Evolutionary conservation across 495 filamentous ascomycete species (phyloP).

Genomic region (Alectoria sarmentosa): DNA sequence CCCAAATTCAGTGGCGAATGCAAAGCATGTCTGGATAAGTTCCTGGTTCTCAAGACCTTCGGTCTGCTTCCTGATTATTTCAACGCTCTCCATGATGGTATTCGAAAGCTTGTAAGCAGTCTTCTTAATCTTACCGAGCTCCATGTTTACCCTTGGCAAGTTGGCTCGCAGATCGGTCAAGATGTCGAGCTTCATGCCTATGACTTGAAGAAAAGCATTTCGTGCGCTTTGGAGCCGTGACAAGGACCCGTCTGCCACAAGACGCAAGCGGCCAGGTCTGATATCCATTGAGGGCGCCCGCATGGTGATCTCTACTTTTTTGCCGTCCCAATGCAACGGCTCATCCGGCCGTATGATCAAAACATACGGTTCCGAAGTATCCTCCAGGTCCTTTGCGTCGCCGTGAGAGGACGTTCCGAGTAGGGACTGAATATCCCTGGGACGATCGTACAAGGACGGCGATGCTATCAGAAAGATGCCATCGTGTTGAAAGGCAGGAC

Average conservation of each 20-base stretch:
- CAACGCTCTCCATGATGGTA: constrained; percentile 98
- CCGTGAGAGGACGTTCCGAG: constrained; percentile 84
- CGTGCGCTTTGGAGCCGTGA: constrained; percentile 71
- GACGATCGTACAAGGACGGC: constrained; percentile 63
- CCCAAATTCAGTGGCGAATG: constrained; percentile 96
- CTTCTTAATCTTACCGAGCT: constrained; percentile 91
- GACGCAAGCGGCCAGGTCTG: constrained; percentile 76
- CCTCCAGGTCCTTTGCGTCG: constrained; percentile 54
- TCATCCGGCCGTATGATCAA: constrained; percentile 78
- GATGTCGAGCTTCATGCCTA: constrained; percentile 75
- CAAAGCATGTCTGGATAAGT: constrained; percentile 96
- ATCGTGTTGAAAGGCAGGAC: constrained; percentile 56
- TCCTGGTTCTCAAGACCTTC: constrained; percentile 84
- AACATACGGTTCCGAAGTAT: constrained; percentile 69
- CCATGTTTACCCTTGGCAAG: constrained; percentile 80
- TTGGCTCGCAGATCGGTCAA: constrained; percentile 90
- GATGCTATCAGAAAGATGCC: constrained; percentile 82
- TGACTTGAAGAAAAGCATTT: constrained; percentile 62
- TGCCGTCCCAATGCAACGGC: constrained; percentile 74
- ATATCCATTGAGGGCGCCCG: constrained; percentile 77
- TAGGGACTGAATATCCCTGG: constrained; percentile 73
- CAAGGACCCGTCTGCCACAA: constrained; percentile 84
- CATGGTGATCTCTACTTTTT: constrained; percentile 59
- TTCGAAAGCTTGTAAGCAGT: constrained; percentile 96
- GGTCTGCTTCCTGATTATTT: constrained; percentile 80